Conservation (phyloP, 257 asterid genomes). For the Nicotiana tabacum region DNA sequence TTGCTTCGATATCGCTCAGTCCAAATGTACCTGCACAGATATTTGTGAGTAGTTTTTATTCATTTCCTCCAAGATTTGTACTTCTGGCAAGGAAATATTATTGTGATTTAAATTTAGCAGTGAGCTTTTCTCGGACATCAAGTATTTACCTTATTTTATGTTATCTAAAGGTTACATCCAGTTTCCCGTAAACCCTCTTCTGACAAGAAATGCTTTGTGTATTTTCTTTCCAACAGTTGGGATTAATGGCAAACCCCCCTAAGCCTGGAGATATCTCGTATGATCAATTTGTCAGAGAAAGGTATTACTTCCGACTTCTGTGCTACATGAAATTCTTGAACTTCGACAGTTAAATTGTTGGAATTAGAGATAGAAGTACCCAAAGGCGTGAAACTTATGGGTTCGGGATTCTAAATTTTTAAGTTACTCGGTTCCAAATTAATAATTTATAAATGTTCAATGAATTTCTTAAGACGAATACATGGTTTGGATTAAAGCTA, state of each 20-base stretch:
- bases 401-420: too few species aligned
- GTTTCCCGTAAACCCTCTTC: neutral
- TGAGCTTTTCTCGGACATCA: neutral
- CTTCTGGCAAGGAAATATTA: neutral
- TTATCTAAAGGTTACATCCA: neutral
- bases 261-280: conserved; percentile 90
- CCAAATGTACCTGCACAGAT: conserved; percentile 98
- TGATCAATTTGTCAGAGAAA: conserved; percentile 62
- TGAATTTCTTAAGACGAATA: too few species aligned
- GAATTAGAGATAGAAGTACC: neutral
- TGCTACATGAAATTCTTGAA: neutral
- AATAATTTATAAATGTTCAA: too few species aligned
- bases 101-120: neutral
- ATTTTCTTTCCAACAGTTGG: conserved; percentile 50
- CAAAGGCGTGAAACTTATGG: too few species aligned
- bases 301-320: conserved; percentile 34
- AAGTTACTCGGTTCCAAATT: too few species aligned
- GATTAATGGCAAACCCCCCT: conserved; percentile 86
- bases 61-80: neutral
- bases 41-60: conserved; percentile 49
- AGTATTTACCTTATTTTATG: neutral
- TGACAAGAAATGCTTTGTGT: neutral
- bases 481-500: too few species aligned
- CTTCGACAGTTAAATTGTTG: neutral
- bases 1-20: conserved; percentile 87